Base-by-base conservation (phyloP, 23 red algal species). In the Gracilaria domingensis region DNA sequence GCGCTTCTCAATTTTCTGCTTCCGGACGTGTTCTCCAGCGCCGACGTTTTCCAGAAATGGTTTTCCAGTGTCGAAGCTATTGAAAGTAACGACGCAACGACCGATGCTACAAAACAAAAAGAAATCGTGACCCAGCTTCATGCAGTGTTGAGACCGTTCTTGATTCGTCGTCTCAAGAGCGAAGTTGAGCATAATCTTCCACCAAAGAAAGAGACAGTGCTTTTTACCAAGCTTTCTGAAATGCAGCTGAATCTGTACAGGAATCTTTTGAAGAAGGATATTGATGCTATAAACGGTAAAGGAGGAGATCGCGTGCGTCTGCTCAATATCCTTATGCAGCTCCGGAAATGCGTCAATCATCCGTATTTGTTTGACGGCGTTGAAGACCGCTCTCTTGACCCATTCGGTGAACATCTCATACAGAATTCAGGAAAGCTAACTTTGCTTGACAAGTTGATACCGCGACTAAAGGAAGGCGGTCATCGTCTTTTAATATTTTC, bases 241-340 rank as follows among this genome's bases (percentile, higher is more conserved):
- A 90, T 99, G 85, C 97, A 99, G 61, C 88, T 95, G 1, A 81
- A 95, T 18, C 84, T 99, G n/a, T 99, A 99, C 74, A 75, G 94
- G 32, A 91, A 93, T 33, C 74, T 99, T 75, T 81, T 99, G 64
- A 96, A 96, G 70, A 99, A 99, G 66, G 97, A 99, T 55, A 87
- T 99, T 82, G 94, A 96, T 67, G 97, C 97, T 44, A 99, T 99
- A 40, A 99, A 95, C 73, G 94, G 94, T 21, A 93, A 90, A 75
- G 97, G 97, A 57, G 97, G 97, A 23, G 97, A 99, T 79, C 97
- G 97, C 44, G 94, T 95, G 36, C 89, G 97, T 33, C 79, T 99
- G 47, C 94, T 99, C 32, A 99, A 99, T 73, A 96, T 99, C 14
- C 93, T 99, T 55, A 99, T 99, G 97, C 97, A 99, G 93, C 75